A percentile compares a stretch with the other conserved stretches of the same genome.
Conservation (phyloP, 2,329 filamentous ascomycete genomes). For the Xylaria digitata region DNA sequence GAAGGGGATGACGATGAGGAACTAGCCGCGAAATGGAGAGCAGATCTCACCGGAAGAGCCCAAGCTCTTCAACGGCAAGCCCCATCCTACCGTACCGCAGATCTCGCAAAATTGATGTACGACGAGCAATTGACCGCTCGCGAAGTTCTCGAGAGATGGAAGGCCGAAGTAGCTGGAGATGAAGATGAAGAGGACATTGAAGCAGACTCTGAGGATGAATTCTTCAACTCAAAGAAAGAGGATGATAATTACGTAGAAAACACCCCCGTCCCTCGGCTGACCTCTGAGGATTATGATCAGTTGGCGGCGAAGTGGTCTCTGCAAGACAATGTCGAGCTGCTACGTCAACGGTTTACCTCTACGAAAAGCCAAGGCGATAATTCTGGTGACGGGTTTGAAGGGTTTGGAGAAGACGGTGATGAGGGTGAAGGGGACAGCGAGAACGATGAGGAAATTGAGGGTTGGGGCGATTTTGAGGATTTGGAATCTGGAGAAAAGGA, state of each 20-base stretch:
- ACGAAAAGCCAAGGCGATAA: slow-evolving; percentile 68
- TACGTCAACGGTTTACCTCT: slow-evolving; percentile 81
- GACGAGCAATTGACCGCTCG: slow-evolving; percentile 79
- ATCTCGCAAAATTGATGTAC: slow-evolving; percentile 90
- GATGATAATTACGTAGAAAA: slow-evolving; percentile 80
- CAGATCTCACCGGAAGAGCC: slow-evolving; percentile 82
- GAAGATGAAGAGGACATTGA: slow-evolving; percentile 70
- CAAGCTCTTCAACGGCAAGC: slow-evolving; percentile 74
- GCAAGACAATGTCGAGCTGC: slow-evolving; percentile 77
- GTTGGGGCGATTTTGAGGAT: slow-evolving; percentile 79
- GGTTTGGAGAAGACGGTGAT: slow-evolving; percentile 66
- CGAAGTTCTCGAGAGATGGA: slow-evolving; percentile 84
- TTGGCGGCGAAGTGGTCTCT: slow-evolving; percentile 88
- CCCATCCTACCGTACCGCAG: slow-evolving; percentile 80
- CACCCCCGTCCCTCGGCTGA: slow-evolving; percentile 77
- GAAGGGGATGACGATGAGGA: slow-evolving; percentile 68
- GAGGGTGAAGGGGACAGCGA: slow-evolving; percentile 68
- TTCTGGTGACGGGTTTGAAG: slow-evolving; percentile 63
- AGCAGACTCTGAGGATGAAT: slow-evolving; percentile 68
- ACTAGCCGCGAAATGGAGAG: slow-evolving; percentile 84
- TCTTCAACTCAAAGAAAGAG: slow-evolving; percentile 73
- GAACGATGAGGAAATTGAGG: slow-evolving; percentile 37
- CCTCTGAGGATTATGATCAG: slow-evolving; percentile 73
- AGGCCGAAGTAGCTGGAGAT: slow-evolving; percentile 69
- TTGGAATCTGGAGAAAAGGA: slow-evolving; percentile 79